These are phyloP conservation scores for Thraustochytrium sp. DNA, from an alignment of 352 stramenopile genomes.

Conservation along the genomic window DNA sequence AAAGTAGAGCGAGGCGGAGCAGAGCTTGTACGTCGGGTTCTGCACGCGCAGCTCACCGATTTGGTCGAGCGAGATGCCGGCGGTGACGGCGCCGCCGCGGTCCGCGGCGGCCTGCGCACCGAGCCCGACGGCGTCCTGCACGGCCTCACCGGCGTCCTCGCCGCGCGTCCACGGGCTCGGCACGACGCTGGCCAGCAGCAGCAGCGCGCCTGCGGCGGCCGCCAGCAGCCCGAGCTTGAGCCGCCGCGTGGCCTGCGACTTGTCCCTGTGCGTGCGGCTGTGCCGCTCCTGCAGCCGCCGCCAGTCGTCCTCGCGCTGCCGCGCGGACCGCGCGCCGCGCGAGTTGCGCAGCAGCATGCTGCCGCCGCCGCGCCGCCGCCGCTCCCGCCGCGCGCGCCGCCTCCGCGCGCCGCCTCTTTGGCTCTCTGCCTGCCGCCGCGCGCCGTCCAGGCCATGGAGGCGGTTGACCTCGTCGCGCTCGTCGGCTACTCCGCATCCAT, in stretches of 20 bases:
- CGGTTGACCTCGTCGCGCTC: too few relatives aligned
- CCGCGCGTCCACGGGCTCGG: not conserved
- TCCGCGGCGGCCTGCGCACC: not conserved
- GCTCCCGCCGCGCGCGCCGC: too few relatives aligned
- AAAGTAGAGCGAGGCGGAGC: constrained; percentile 1
- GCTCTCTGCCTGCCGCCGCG: too few relatives aligned
- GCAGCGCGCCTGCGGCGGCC: not conserved
- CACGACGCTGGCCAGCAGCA: not conserved
- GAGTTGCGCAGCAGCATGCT: constrained; percentile 5
- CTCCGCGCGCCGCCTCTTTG: too few relatives aligned
- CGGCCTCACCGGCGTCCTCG: not conserved
- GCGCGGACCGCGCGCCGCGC: not conserved
- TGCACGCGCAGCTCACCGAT: not conserved
- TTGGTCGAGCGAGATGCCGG: constrained; percentile 21
- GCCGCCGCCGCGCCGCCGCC: too few relatives aligned
- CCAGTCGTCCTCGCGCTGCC: constrained; percentile 1
- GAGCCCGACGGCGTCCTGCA: not conserved
- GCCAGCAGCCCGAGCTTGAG: not conserved
- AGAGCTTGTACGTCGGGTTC: constrained; percentile 20
- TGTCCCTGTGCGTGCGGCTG: not conserved
- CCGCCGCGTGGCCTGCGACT: not conserved
- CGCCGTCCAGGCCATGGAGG: too few relatives aligned
- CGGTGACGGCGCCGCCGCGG: not conserved
- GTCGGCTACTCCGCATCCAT: too few relatives aligned
- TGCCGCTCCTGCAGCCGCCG: not conserved